Conservation (phyloP, 2,329 filamentous ascomycete genomes). For the Cladorrhinum sp. region DNA sequence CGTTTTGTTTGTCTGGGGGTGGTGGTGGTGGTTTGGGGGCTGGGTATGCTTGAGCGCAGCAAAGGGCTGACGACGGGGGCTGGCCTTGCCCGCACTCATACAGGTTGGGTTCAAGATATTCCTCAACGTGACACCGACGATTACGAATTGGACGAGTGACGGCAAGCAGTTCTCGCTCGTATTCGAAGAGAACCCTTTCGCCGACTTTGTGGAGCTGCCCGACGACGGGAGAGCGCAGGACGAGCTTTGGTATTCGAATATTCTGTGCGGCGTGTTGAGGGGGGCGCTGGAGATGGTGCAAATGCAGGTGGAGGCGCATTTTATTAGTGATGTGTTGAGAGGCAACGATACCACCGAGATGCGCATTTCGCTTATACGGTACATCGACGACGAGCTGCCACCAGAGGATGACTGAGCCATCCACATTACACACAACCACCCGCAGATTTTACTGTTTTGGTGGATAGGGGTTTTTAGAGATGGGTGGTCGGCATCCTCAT, state of each 20-base stretch:
- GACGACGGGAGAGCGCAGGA: conserved; percentile 95
- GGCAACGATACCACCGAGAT: conserved; percentile 98
- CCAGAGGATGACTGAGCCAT: conserved; percentile 85
- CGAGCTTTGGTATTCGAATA: conserved; percentile 98
- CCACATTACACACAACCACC: neutral
- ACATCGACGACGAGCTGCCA: conserved; percentile 96
- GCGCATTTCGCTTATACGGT: conserved; percentile 85
- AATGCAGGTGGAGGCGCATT: conserved; percentile 97
- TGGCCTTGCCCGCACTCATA: neutral
- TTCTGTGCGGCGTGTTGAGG: conserved; percentile 86
- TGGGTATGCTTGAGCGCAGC: neutral
- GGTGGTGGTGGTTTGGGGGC: neutral
- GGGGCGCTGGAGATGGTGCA: conserved; percentile 98
- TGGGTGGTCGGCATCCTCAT: neutral
- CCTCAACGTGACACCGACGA: conserved; percentile 88
- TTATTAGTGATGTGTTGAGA: conserved; percentile 87
- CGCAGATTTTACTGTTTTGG: neutral
- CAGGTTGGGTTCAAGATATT: conserved; percentile 99
- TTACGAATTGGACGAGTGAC: conserved; percentile 94
- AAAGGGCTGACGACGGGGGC: conserved; percentile 22
- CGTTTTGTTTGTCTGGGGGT: conserved; percentile 10
- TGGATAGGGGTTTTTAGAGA: neutral
- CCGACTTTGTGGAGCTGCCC: conserved; percentile 95
- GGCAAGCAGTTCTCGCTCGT: conserved; percentile 94
- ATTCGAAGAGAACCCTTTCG: conserved; percentile 94